These are phyloP conservation scores for Cladosporium sp. DNA, from an alignment of 2,329 filamentous ascomycete species.

Conservation along the genomic window DNA sequence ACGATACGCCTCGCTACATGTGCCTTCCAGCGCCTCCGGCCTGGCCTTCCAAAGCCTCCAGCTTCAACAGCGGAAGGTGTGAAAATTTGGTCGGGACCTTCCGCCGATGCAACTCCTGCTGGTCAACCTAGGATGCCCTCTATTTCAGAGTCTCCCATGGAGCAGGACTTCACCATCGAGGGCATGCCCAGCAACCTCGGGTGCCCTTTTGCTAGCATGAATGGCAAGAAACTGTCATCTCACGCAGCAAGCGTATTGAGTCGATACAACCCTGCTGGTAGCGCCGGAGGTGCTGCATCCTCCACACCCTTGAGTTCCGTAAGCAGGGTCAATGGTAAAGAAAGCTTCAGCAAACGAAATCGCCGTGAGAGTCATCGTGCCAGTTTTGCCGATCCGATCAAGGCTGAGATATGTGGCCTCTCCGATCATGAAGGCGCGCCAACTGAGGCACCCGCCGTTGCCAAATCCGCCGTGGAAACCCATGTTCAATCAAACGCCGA, in stretches of 20 bases:
- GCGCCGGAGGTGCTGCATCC: slow-evolving; percentile 15
- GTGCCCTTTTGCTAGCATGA: slow-evolving; percentile 69
- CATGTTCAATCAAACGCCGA: slow-evolving; percentile 20
- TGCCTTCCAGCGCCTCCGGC: slow-evolving; percentile 20
- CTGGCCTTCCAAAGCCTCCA: slow-evolving; percentile 14
- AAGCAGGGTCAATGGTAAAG: slow-evolving; percentile 37
- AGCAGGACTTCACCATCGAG: slow-evolving; percentile 85
- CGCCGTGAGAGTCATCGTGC: slow-evolving; percentile 21
- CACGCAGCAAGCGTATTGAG: slow-evolving; percentile 37
- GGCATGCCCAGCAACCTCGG: slow-evolving; percentile 73
- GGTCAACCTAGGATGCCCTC: slow-evolving; percentile 34
- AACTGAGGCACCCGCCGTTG: slow-evolving; percentile 7
- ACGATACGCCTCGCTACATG: slow-evolving; percentile 29
- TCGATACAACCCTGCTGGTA: slow-evolving; percentile 28
- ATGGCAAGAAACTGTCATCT: slow-evolving; percentile 35
- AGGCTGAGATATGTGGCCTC: slow-evolving; percentile 33
- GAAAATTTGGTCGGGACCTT: slow-evolving; percentile 30
- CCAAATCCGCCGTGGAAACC: slow-evolving; percentile 19
- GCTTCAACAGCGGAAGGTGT: slow-evolving; percentile 22
- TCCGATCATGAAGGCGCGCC: slow-evolving; percentile 22
- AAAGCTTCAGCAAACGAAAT: slow-evolving; percentile 33
- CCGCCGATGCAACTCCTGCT: slow-evolving; percentile 32
- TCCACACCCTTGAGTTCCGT: slow-evolving; percentile 25
- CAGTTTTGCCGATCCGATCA: slow-evolving; percentile 32
- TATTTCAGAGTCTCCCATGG: slow-evolving; percentile 49